These are phyloP conservation scores for Pharnaceum exiguum DNA, from an alignment of 148 eudicot species.

Conservation along the genomic window DNA sequence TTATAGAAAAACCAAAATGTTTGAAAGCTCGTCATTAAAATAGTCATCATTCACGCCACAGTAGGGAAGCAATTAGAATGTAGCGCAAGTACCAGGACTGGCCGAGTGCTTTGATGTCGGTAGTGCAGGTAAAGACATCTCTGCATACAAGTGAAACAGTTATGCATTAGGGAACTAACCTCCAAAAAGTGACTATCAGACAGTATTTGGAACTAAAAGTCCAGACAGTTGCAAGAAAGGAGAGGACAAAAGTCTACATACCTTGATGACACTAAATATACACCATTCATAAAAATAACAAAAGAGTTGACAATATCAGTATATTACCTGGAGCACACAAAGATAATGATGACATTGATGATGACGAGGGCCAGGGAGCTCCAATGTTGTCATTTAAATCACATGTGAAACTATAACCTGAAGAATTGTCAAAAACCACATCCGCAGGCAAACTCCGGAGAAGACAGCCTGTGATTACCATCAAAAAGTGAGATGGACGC, in stretches of 20 bases:
- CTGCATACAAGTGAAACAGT: conserved; percentile 39
- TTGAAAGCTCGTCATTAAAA: no score
- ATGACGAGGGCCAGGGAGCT: conserved; percentile 96
- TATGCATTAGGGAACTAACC: conserved; percentile 4
- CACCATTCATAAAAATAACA: not conserved
- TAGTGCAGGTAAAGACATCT: conserved; percentile 94
- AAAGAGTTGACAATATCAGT: not conserved
- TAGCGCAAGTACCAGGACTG: conserved; percentile 54
- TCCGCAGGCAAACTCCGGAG: conserved; percentile 88
- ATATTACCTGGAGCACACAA: conserved; percentile 92
- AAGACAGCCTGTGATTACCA: conserved; percentile 63
- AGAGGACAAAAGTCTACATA: not conserved
- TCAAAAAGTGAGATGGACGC: conserved; percentile 1
- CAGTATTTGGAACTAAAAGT: not conserved
- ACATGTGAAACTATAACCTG: conserved; percentile 85
- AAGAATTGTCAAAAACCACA: conserved; percentile 63
- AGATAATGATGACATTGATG: conserved; percentile 80
- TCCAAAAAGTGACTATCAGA: not conserved
- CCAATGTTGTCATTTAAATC: conserved; percentile 88
- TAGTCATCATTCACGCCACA: not conserved
- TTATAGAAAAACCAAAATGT: no score
- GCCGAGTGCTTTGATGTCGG: conserved; percentile 61
- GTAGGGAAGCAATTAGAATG: not conserved
- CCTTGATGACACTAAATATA: not conserved
- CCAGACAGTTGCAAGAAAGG: not conserved